Conservation (phyloP, 2,329 filamentous ascomycete species). For the Cladosporium sp. region DNA sequence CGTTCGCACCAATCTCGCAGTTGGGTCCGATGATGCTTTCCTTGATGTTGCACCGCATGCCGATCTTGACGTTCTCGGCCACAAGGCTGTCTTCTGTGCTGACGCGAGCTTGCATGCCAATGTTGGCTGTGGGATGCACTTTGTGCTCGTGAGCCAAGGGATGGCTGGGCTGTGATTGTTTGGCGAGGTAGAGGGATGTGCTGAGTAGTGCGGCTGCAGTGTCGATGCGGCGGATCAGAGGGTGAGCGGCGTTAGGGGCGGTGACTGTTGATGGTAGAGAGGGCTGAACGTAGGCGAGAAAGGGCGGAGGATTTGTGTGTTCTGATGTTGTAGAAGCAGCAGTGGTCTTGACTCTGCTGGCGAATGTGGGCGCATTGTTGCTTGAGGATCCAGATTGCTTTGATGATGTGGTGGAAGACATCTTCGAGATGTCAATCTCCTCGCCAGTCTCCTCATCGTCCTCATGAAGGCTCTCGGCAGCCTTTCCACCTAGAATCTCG, state of each 20-base stretch:
- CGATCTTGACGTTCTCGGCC: constrained; percentile 83
- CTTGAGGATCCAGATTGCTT: constrained; percentile 35
- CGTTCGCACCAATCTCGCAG: constrained; percentile 83
- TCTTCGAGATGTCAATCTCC: constrained; percentile 51
- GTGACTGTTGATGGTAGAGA: constrained; percentile 30
- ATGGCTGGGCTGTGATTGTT: constrained; percentile 60
- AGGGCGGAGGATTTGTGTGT: constrained; percentile 44
- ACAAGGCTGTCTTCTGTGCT: constrained; percentile 79
- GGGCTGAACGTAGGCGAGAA: constrained; percentile 81
- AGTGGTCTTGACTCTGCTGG: constrained; percentile 34
- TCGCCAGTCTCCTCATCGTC: constrained; percentile 46
- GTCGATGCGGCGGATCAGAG: constrained; percentile 84
- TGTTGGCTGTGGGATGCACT: constrained; percentile 77
- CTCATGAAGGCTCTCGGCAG: constrained; percentile 29
- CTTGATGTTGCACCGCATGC: constrained; percentile 89
- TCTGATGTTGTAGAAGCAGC: constrained; percentile 17
- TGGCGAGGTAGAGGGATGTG: constrained; percentile 82
- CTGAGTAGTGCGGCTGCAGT: constrained; percentile 78
- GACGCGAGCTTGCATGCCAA: constrained; percentile 79
- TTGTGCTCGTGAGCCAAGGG: constrained; percentile 78
- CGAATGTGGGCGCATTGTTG: constrained; percentile 26
- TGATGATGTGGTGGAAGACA: constrained; percentile 33
- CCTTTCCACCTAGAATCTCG: constrained; percentile 59
- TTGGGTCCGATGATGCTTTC: constrained; percentile 85
- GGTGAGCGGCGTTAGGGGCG: constrained; percentile 35